These are phyloP conservation scores for Bipolaris bicolor DNA, from an alignment of 2,329 filamentous ascomycete species.

Conservation along the genomic window DNA sequence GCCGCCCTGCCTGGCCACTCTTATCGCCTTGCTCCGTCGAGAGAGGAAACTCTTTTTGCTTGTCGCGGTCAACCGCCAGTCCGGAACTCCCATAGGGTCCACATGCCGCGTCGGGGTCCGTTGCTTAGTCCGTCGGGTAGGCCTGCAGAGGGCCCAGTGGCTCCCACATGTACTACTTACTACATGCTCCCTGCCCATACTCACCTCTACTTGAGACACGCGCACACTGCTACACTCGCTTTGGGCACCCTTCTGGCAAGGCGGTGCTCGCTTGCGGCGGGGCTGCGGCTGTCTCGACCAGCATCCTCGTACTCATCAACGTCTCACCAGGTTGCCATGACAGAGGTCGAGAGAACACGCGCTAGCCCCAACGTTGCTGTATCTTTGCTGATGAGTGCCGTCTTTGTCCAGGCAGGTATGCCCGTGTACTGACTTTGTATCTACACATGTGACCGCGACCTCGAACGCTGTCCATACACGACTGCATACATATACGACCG, in stretches of 20 bases:
- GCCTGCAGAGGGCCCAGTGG: neutral
- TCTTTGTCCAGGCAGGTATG: neutral
- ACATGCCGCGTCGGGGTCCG: slow-evolving; percentile 6
- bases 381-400: neutral
- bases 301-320: neutral
- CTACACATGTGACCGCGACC: neutral
- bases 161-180: neutral
- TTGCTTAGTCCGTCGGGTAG: neutral
- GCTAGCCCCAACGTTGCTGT: neutral
- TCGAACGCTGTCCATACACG: neutral
- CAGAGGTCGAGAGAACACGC: neutral
- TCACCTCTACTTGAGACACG: neutral
- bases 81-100: slow-evolving; percentile 5
- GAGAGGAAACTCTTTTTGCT: neutral
- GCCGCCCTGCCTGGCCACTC: neutral
- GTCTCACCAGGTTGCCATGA: neutral
- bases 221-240: neutral
- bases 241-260: neutral
- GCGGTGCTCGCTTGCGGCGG: neutral
- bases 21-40: slow-evolving; percentile 2
- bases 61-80: neutral
- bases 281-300: neutral
- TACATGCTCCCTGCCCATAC: neutral
- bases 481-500: neutral
- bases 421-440: neutral